These are phyloP conservation scores for Wickerhamomyces subpelliculosus DNA, from an alignment of 805 yeast species.

Conservation along the genomic window DNA sequence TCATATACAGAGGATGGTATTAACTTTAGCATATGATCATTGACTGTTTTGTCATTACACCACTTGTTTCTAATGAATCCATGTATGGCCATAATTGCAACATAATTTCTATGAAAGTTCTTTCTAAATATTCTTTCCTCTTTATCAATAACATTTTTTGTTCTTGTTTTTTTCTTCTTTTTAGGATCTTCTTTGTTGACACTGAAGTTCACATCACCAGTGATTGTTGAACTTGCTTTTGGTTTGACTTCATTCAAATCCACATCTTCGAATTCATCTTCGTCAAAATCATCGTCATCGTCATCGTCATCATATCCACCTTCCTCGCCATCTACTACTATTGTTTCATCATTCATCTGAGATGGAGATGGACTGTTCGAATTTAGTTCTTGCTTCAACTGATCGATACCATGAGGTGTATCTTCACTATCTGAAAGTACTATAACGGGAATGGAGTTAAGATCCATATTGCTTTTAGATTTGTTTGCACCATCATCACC, in stretches of 20 bases:
- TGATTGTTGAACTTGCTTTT: conserved; percentile 12
- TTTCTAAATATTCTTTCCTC: conserved; percentile 52
- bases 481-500: too few species aligned
- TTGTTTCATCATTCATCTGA: conserved; percentile 5
- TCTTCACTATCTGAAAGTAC: not conserved
- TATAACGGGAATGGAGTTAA: not conserved
- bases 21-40: conserved; percentile 31
- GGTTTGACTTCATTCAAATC: conserved; percentile 15
- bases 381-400: not conserved
- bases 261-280: conserved; percentile 20
- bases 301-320: conserved; percentile 32
- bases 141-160: conserved; percentile 33
- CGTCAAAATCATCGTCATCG: conserved; percentile 25
- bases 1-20: conserved; percentile 41
- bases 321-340: conserved; percentile 1
- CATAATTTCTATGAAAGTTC: conserved; percentile 48
- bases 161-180: conserved; percentile 15
- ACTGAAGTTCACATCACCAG: conserved; percentile 7
- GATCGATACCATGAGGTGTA: not conserved
- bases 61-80: conserved; percentile 67
- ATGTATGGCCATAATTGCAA: conserved; percentile 57
- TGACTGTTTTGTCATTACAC: conserved; percentile 49
- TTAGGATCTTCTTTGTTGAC: conserved; percentile 1
- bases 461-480: not conserved
- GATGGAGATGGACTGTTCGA: not conserved